Evolutionary conservation across 371 early-diverging fungal species (phyloP), one percentile per base, ranked within the genome.

Genomic region (Mucor racemosus): DNA sequence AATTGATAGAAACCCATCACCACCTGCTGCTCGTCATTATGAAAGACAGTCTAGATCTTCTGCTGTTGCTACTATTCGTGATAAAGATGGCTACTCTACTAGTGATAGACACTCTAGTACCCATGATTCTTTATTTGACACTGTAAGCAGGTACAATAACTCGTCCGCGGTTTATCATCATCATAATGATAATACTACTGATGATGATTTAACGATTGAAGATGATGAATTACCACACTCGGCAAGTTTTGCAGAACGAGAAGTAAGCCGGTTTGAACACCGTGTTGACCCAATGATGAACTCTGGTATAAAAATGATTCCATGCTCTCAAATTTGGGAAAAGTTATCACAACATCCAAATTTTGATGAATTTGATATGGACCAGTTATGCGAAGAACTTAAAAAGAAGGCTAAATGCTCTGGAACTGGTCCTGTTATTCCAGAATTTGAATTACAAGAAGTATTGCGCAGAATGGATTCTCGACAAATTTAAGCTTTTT

Each of bases 351-450:
- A 85, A 67, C 87, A 86, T 58, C 87, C 87, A 31, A 81, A 78
- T 31, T 80, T 85, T 66, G 87, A 86, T 50, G 84, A 82, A 55
- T 76, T 78, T 3, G 71, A 75, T 44, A 60, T 78, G 34, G 68
- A 70, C 15, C 62, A 68, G 26, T 62, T 86, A 19, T 86, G 87
- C 21, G 66, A 67, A 41, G 79, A 82, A 58, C 62, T 86, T 39
- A 85, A 85, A 60, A 60, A 75, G n/a, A 85, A 84, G 70, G 85
- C 87, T 9, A 81, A 73, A 65, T 86, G 85, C 60, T 84, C 87
- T 31, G 87, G 85, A 26, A 76, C 80, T 60, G 87, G 85, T 0
- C 83, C 85, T 34, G 81, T 84, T 3, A 80, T 86, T 57, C 67
- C 81, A 2, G 75, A 81, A 56, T 64, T 68, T 46, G 87, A 85